Base-by-base conservation (phyloP, 176 grass and related monocot species). In the Metroxylon sagu region DNA sequence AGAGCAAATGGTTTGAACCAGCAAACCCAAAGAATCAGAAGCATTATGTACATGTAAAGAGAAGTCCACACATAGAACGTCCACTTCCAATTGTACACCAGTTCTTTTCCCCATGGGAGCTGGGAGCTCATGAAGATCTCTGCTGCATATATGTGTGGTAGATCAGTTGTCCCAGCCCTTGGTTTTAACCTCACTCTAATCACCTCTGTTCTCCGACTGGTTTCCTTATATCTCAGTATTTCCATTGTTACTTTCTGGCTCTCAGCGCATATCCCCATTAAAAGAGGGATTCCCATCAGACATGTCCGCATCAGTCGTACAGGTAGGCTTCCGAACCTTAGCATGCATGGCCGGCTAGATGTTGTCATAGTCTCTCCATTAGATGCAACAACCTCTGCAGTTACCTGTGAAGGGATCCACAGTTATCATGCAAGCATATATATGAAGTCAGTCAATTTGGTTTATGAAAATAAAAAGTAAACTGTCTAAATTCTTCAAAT, bases 31-130 rank as follows among this genome's bases (percentile, higher is more conserved):
- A 76, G 43, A 57, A 76, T 55, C 60, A 82, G 29, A 61, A 76
- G 53, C 23, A 71, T 50, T 14, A 74, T 48, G 39, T 76, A 76
- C 16, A 82, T 48, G 54, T 76, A 66, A 56, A 76, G 58, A n/a
- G 73, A 60, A 6, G 73, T 66, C 73, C 73, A 82, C 17, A 82
- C 73, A 18, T 71, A 76, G 55, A 82, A 30, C 5, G 73, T 76
- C 79, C 60, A 76, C 49, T 49, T 76, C 73, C 73, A 82, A 21
- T 60, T 76, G 48, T 76, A 43, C 18, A 59, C 61, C 12, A 82
- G 4, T 58, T 66, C 59, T 52, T 82, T 82, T 49, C 50, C 51
- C 73, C 72, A 67, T 29, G 79, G 73, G 5, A 76, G 79, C 28
- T 76, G 53, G 48, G 79, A 60, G 53, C 27, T 66, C 55, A 82